phyloP scores from a whole-genome alignment of 2,329 filamentous ascomycete genomes.

The Podosphaera fusca region DNA sequence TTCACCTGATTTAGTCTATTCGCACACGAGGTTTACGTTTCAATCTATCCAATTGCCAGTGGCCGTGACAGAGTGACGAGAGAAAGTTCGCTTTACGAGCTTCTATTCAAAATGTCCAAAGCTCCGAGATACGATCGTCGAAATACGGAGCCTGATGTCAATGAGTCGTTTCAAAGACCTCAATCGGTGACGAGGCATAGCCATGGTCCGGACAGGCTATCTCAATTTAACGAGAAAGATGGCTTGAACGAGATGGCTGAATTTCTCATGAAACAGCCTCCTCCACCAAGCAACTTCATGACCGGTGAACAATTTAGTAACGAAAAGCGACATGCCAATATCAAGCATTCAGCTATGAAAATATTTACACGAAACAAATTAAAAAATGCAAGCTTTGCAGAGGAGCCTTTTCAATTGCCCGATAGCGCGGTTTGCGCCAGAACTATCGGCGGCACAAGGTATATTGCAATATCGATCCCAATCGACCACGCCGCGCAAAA shows the following conservation, averaged over 20 bases:
- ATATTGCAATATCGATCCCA: constrained; percentile 39
- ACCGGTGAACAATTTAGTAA: constrained; percentile 19
- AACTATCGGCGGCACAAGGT: constrained; percentile 28
- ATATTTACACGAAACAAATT: constrained; percentile 17
- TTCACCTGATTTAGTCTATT: too few species aligned
- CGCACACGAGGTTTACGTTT: too few species aligned
- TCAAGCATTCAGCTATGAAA: constrained; percentile 21
- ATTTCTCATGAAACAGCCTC: constrained; percentile 26
- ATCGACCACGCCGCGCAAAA: constrained; percentile 21
- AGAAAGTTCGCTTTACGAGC: not conserved
- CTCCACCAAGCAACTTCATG: constrained; percentile 27
- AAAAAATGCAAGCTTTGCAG: constrained; percentile 16
- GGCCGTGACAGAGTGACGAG: too few species aligned
- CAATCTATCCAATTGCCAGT: too few species aligned
- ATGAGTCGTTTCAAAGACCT: not conserved
- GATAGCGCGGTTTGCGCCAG: constrained; percentile 31
- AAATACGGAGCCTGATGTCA: not conserved
- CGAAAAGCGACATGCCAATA: constrained; percentile 12
- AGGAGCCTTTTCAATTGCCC: constrained; percentile 21
- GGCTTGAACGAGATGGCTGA: constrained; percentile 17
- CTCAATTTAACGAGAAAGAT: not conserved
- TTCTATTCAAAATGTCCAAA: not conserved
- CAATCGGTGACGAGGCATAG: not conserved
- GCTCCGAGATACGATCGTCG: not conserved
- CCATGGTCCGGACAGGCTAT: not conserved